These are phyloP conservation scores for Populus euphratica DNA, from an alignment of 345 rosid species.

Conservation along the genomic window DNA sequence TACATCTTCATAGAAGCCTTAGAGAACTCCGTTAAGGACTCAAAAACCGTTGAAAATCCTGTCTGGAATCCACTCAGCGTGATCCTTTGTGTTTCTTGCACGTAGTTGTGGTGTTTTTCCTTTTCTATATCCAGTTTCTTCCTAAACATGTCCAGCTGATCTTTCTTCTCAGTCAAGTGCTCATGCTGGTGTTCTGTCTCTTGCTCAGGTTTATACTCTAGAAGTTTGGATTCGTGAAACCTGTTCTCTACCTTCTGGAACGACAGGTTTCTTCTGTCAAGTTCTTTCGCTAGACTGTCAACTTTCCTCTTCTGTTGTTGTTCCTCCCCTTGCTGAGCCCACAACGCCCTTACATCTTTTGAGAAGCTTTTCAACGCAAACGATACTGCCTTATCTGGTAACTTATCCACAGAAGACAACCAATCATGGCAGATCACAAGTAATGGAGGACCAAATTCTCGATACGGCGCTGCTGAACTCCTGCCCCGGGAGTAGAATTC, in stretches of 20 bases:
- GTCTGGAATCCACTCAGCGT: constrained; percentile 55
- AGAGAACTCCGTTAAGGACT: constrained; percentile 48
- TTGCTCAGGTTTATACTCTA: constrained; percentile 30
- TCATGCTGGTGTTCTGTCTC: constrained; percentile 27
- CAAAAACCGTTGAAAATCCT: constrained; percentile 46
- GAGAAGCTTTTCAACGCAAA: constrained; percentile 58
- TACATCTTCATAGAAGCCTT: constrained; percentile 53
- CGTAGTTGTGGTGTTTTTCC: constrained; percentile 45
- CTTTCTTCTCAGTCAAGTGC: constrained; percentile 36
- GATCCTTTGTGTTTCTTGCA: constrained; percentile 57
- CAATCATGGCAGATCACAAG: constrained; percentile 50
- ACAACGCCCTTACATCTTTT: constrained; percentile 49
- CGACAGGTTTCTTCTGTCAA: constrained; percentile 42
- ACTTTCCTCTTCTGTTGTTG: constrained; percentile 63
- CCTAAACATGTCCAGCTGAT: constrained; percentile 48
- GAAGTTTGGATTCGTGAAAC: constrained; percentile 41
- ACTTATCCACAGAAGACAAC: constrained; percentile 42
- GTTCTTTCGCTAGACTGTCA: constrained; percentile 55
- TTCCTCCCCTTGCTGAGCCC: constrained; percentile 67
- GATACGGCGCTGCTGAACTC: constrained; percentile 36
- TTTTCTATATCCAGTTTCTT: constrained; percentile 46
- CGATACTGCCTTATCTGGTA: constrained; percentile 46
- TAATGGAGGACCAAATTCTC: constrained; percentile 49
- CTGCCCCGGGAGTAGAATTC: constrained; percentile 51
- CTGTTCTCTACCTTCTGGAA: constrained; percentile 47